These are phyloP conservation scores for Penicillium sp. DNA, from an alignment of 2,329 filamentous ascomycete species.

Conservation along the genomic window DNA sequence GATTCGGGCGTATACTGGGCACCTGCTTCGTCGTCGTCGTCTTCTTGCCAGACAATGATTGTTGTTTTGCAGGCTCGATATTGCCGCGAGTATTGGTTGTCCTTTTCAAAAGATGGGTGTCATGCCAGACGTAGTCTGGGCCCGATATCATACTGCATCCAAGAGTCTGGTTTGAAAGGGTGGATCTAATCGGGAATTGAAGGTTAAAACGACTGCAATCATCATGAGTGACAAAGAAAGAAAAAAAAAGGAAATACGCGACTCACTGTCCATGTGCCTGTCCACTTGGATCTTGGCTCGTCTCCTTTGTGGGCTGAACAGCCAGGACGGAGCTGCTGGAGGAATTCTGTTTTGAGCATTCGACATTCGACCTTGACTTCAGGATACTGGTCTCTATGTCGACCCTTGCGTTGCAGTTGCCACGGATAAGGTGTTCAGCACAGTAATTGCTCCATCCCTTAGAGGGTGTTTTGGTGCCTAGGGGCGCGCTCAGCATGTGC, in stretches of 20 bases:
- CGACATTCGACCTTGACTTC: neutral
- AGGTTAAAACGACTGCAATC: neutral
- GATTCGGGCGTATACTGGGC: too few species aligned
- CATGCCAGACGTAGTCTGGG: too few species aligned
- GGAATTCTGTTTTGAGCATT: neutral
- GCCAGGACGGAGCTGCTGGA: neutral
- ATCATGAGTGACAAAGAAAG: neutral
- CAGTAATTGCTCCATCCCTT: neutral
- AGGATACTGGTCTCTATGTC: too few species aligned
- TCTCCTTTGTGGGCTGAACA: neutral
- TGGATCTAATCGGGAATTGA: neutral
- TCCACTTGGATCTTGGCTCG: neutral
- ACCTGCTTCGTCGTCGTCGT: too few species aligned
- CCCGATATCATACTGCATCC: too few species aligned
- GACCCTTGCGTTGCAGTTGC: neutral
- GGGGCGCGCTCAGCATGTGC: neutral
- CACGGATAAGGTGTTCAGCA: neutral
- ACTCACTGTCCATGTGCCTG: neutral
- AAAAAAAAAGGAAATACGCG: too few species aligned
- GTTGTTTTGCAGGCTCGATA: too few species aligned
- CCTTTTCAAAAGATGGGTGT: too few species aligned
- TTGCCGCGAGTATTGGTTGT: too few species aligned
- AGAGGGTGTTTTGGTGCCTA: neutral
- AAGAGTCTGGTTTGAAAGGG: too few species aligned
- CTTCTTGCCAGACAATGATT: too few species aligned